A percentile compares a stretch with the other conserved stretches of the same genome.
phyloP scores from a whole-genome alignment of 78 protist genomes.

The Guillardia theta region DNA sequence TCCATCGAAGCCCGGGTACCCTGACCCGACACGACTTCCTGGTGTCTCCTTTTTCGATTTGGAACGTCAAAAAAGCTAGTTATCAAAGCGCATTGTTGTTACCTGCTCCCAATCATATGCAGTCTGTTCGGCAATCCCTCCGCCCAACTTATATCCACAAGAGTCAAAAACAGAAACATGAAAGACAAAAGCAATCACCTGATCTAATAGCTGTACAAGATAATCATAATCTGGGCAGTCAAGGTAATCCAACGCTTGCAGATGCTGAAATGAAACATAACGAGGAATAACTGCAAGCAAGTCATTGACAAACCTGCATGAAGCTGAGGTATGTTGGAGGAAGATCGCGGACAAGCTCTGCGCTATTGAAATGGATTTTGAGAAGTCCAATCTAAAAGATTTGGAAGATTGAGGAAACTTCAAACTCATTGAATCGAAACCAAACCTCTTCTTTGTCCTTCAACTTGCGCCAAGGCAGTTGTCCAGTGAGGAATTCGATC shows the following conservation, averaged over 20 bases:
- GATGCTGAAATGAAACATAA: background rate
- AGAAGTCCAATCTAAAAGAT: constrained; percentile 32
- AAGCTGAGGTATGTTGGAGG: background rate
- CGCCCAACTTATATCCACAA: background rate
- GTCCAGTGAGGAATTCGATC: constrained; percentile 46
- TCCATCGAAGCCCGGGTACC: background rate
- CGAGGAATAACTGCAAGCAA: background rate
- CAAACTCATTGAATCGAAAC: no score
- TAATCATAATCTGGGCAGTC: background rate
- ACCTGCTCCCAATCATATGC: constrained; percentile 6
- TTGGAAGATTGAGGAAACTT: no score
- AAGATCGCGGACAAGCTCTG: constrained; percentile 29
- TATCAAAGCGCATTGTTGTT: background rate
- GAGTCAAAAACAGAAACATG: background rate
- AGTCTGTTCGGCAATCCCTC: background rate
- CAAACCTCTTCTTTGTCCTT: constrained; percentile 33
- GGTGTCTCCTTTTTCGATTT: no score
- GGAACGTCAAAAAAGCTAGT: background rate
- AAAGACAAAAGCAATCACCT: background rate
- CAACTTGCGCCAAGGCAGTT: constrained; percentile 7
- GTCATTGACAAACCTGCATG: background rate
- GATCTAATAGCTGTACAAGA: background rate
- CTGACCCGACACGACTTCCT: background rate
- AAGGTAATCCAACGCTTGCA: constrained; percentile 16
- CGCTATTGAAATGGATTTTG: constrained; percentile 1